Evolutionary conservation across 2,329 filamentous ascomycete species (phyloP), one percentile per base, ranked within the genome.

Genomic region (Alternaria sp.): DNA sequence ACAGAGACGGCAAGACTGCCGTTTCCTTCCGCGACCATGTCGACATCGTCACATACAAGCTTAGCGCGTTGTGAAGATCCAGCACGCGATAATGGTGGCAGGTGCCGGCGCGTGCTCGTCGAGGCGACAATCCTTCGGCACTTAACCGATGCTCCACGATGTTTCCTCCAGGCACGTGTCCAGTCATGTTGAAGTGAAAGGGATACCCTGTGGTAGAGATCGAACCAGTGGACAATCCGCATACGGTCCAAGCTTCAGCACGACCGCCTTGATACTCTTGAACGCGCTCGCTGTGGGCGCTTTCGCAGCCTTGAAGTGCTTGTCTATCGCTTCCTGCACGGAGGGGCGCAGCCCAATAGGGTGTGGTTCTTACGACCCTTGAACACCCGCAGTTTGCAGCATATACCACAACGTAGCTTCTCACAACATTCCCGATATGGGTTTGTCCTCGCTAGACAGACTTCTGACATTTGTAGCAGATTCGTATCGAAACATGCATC

Each of bases 401-500:
- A 36, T 14, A 3, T 36, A 36, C 14, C 5, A 26, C 3, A 7
- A 49, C 46, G 22, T 7, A 49, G 20, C 14, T n/a, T 12, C 30
- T 20, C 20, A n/a, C 3, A n/a, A 12, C 30, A 36, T 49, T 24
- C 20, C 4, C 32, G 9, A 11, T n/a, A 2, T 1, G 32, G 12
- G 32, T 2, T 11, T 16, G 24, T 22, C 8, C 6, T 34, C 18
- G 20, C 28, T 30, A 30, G 28, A 30, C 28, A 30, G 11, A 12
- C 28, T 11, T 36, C 36, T 26, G 9, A 30, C 49, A 41, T 26
- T 6, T 26, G 34, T 51, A 26, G 36, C 49, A 51, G 36, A 41
- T 39, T 41, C 34, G 34, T 20, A 38, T 51, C 49, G 49, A 51
- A 41, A 16, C n/a, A 58, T 38, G 47, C 20, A 53, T 28, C n/a